Conservation (phyloP, 1,284 basidiomycete genomes). For the Kwoniella shivajii region DNA sequence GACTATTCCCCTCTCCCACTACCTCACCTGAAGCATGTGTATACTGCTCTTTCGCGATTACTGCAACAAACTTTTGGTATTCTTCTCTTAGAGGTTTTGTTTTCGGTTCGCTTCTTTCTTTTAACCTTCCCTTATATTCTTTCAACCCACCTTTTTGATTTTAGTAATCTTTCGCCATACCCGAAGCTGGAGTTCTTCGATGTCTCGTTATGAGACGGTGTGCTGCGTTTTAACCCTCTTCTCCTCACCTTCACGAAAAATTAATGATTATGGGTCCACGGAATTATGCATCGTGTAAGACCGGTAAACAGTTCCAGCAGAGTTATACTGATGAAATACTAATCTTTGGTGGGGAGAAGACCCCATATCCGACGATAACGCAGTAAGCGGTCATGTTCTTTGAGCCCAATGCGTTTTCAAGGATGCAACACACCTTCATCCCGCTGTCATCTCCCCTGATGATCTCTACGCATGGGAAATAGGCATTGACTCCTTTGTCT, state of each 20-base stretch:
- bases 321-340: no score
- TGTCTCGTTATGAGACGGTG: slow-evolving; percentile 52
- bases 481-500: no score
- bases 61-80: background rate
- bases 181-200: slow-evolving; percentile 44
- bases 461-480: no score
- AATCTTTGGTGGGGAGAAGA: no score
- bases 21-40: background rate
- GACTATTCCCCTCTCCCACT: background rate
- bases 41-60: background rate
- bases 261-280: slow-evolving; percentile 6
- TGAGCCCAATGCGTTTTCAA: no score
- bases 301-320: no score
- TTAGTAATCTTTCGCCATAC: slow-evolving; percentile 34
- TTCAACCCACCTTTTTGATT: slow-evolving; percentile 31
- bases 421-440: no score
- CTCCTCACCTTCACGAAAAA: background rate
- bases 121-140: slow-evolving; percentile 14
- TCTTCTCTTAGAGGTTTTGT: slow-evolving; percentile 6
- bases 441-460: no score
- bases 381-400: no score
- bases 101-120: slow-evolving; percentile 10
- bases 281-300: slow-evolving; percentile 2
- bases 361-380: no score
- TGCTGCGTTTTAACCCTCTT: slow-evolving; percentile 36